These are phyloP conservation scores for Zancudomyces culisetae DNA, from an alignment of 371 early-diverging fungal genomes.

Conservation along the genomic window DNA sequence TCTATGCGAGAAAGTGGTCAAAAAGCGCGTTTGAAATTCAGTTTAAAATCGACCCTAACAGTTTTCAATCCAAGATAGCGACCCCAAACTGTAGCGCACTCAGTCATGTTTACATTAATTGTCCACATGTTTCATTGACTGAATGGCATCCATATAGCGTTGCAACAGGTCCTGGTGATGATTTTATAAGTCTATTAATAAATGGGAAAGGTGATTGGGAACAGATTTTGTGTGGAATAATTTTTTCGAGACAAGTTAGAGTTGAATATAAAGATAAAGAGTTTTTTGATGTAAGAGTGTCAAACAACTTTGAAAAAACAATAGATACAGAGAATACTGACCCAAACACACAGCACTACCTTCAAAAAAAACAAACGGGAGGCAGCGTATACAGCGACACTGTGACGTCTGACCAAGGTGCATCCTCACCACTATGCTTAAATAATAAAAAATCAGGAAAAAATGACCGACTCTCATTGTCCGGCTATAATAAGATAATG, in stretches of 20 bases:
- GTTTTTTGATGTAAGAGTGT: background rate
- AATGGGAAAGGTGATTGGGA: background rate
- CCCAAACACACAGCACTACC: background rate
- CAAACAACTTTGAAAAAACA: too few relatives aligned
- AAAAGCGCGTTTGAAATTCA: background rate
- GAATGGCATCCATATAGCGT: constrained; percentile 81
- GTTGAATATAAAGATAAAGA: too few relatives aligned
- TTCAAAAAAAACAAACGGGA: background rate
- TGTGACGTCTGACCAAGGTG: background rate
- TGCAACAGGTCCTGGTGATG: constrained; percentile 64
- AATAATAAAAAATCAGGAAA: background rate
- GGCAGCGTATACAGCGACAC: background rate
- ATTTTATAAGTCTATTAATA: constrained; percentile 19
- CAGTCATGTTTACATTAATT: constrained; percentile 49
- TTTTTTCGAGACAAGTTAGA: background rate
- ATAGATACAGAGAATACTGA: too few relatives aligned
- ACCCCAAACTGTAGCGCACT: constrained; percentile 34
- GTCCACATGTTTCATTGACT: constrained; percentile 33
- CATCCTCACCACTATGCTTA: background rate
- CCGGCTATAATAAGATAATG: too few relatives aligned
- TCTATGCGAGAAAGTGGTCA: background rate
- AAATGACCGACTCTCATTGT: too few relatives aligned
- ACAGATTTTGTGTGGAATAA: background rate
- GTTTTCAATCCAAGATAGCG: background rate
- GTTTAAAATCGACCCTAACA: background rate